Evolutionary conservation across 208 protist species (phyloP).

Genomic region (Blastocrithidia nonstop): DNA sequence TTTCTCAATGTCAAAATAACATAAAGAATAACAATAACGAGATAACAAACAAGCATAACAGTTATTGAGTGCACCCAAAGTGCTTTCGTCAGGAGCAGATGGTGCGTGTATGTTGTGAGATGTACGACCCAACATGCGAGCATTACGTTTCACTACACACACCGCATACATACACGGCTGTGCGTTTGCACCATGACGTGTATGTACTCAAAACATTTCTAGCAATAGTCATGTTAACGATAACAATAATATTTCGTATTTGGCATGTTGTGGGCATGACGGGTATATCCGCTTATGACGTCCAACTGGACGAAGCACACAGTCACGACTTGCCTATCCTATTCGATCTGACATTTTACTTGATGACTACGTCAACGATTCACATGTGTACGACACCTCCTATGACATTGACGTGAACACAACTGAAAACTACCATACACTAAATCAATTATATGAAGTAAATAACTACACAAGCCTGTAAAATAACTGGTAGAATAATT

Average conservation of each 20-base stretch:
- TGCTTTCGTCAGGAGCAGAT: slow-evolving; percentile 62
- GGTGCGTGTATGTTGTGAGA: slow-evolving; percentile 81
- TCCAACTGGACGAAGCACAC: slow-evolving; percentile 22
- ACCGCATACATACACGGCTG: slow-evolving; percentile 55
- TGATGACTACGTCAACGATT: not conserved
- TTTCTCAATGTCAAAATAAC: no score
- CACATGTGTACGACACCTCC: no score
- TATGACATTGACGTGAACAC: no score
- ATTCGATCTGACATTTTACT: slow-evolving; percentile 7
- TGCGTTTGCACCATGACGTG: slow-evolving; percentile 25
- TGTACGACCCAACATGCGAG: slow-evolving; percentile 34
- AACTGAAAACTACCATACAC: not conserved
- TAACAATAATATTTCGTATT: not conserved
- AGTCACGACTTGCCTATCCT: no score
- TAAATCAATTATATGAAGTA: not conserved
- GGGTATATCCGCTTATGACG: slow-evolving; percentile 75
- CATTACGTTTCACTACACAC: slow-evolving; percentile 65
- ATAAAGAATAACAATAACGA: no score
- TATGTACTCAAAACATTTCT: not conserved
- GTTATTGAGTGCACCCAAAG: slow-evolving; percentile 22
- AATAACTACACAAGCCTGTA: not conserved
- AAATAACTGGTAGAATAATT: no score
- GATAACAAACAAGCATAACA: no score
- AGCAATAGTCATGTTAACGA: not conserved
- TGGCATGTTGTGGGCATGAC: slow-evolving; percentile 70